Evolutionary conservation across 2,329 filamentous ascomycete genomes (phyloP), one percentile per base, ranked within the genome.

Genomic region (Colletotrichum sp.): DNA sequence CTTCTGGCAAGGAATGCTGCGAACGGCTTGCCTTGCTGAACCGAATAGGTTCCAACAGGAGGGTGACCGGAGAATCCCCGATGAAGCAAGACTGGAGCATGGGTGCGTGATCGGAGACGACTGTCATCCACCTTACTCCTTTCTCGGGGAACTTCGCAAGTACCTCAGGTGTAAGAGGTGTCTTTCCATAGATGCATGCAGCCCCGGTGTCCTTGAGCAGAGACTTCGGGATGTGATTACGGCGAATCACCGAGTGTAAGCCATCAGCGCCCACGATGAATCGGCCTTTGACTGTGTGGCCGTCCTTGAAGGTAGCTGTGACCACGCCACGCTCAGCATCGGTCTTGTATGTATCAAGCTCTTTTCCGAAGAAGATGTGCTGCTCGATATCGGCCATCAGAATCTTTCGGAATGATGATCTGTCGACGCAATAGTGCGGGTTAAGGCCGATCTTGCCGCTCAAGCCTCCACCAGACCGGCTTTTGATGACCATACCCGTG

Each of bases 221-320:
- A 60, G 57, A 60, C 57, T 30, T 60, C 4, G 57, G 57, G 16
- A 72, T 67, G 81, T 1, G 62, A 93, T 81, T 65, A 84, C 88
- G 3, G 90, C 91, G 6, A 85, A 84, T 0, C 90, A 92, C 6
- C 93, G 91, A 93, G 79, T 91, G 89, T 55, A 93, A 89, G 13
- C 92, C 92, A 64, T 94, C 92, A 5, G 91, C 92, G 4, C 88
- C 92, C 12, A 93, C 81, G 12, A 93, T 84, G 86, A 93, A 85
- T 0, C 87, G 86, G 2, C 92, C 92, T 79, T 92, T 90, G 8
- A 87, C 85, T 0, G 90, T 90, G 15, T 86, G 87, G 1, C 92
- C 92, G 78, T 94, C 92, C 0, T 88, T 87, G 78, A 94, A 94
- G 3, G 91, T 79, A 3, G 89, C 89, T 3, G 83, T 84, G 2